Conservation (phyloP, 1,284 basidiomycete species). For the Sutorius eximius region DNA sequence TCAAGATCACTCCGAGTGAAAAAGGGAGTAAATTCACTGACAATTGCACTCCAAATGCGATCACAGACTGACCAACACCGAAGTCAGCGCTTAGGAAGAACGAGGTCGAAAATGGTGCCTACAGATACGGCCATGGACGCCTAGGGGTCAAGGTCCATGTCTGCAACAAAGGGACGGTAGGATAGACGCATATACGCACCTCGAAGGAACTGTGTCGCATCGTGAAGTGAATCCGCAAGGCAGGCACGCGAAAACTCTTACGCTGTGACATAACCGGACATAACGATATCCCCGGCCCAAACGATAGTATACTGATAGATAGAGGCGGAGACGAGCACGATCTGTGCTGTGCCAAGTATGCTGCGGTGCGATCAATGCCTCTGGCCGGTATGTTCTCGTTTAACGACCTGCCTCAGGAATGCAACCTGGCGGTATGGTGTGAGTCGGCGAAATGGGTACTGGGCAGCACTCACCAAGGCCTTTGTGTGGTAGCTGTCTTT, state of each 20-base stretch:
- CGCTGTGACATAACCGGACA: conserved; percentile 30
- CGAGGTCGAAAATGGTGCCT: neutral
- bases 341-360: conserved; percentile 30
- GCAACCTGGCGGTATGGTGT: conserved; percentile 24
- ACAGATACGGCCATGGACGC: conserved; percentile 34
- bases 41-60: conserved; percentile 35
- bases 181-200: conserved; percentile 18
- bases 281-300: conserved; percentile 27
- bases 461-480: conserved; percentile 16
- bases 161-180: neutral
- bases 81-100: neutral
- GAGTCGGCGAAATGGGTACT: neutral
- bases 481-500: conserved; percentile 27
- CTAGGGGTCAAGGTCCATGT: conserved; percentile 7
- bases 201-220: conserved; percentile 24
- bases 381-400: neutral
- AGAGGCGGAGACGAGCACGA: conserved; percentile 29
- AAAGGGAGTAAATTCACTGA: conserved; percentile 12
- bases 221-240: neutral
- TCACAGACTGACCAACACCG: conserved; percentile 21
- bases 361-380: conserved; percentile 15
- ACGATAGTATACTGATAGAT: conserved; percentile 36
- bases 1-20: neutral
- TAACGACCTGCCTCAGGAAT: conserved; percentile 24
- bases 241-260: conserved; percentile 9